Evolutionary conservation across 345 rosid species (phyloP), one percentile per base, ranked within the genome.

Genomic region (Sisymbrium altissimum): DNA sequence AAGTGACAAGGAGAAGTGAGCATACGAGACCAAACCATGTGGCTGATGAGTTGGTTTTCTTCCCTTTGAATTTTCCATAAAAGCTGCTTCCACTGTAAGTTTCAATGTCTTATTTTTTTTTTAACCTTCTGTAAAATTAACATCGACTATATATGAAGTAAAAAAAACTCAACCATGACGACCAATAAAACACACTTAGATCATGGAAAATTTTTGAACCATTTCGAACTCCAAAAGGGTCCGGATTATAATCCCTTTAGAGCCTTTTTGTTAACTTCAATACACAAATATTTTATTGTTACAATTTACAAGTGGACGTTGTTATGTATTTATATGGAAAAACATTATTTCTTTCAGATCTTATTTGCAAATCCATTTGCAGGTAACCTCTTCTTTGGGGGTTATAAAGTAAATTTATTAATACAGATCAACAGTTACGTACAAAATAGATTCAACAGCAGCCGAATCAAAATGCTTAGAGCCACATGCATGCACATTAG

Each of bases 21-120:
- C 39, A 39, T 53, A 25, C 66, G 83, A 79, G 80, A 81, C 84
- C 79, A 64, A 29, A 61, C 71, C 86, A 79, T 81, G 86, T 83
- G 86, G 69, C 45, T 63, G 62, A 76, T 63, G 62, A 76, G 66
- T 58, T 71, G 76, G 66, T 57, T 66, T 27, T 9, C 15, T n/a
- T 59, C 64, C 44, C 38, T 62, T 53, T 76, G 66, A 53, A 59
- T 44, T 65, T 75, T 66, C 70, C 45, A 70, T 39, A 27, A 74
- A 67, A 66, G 29, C 71, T 58, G 75, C 33, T 73, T 64, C 52
- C 43, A 35, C 59, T 23, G 44, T 33, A 59, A 69, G 50, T 45
- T 48, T 17, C 14, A 36, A 6, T 30, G 29, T 66, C 19, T 8
- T 64, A 10, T 39, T 64, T 29, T 25, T 43, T 54, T 38, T 55